Percentiles rank a stretch among this genome's conserved stretches.
Evolutionary conservation across 805 yeast genomes (phyloP).

Genomic region (Zygosaccharomyces bisporus): DNA sequence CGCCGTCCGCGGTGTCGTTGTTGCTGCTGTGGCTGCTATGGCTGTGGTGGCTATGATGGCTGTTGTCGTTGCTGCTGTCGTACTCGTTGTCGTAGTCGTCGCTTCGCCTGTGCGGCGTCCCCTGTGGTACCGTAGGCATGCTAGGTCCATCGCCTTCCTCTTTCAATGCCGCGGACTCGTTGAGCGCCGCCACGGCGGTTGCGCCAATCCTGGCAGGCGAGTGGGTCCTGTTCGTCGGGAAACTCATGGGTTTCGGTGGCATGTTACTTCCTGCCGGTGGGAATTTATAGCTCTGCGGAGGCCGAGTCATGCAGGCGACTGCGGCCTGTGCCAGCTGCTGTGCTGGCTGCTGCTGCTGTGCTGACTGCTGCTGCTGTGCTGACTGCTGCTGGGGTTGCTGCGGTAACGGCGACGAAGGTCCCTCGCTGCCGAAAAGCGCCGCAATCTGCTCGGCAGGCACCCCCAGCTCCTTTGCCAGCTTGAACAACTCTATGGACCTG

Average conservation of each 20-base stretch:
- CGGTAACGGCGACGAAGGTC: constrained; percentile 6
- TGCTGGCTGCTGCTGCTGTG: constrained; percentile 2
- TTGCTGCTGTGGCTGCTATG: constrained; percentile 5
- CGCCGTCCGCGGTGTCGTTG: background rate
- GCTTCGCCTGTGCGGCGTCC: constrained; percentile 1
- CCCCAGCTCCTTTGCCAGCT: constrained; percentile 54
- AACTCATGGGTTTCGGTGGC: constrained; percentile 12
- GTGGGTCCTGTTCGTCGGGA: constrained; percentile 38
- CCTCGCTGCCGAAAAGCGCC: constrained; percentile 41
- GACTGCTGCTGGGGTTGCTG: constrained; percentile 3
- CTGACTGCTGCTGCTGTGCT: background rate
- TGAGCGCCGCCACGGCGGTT: constrained; percentile 56
- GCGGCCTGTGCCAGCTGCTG: constrained; percentile 9
- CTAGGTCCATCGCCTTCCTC: constrained; percentile 23
- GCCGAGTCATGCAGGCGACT: constrained; percentile 4
- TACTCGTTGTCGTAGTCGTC: constrained; percentile 5
- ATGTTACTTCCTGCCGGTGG: constrained; percentile 18
- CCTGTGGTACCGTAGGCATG: background rate
- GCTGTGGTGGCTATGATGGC: constrained; percentile 7
- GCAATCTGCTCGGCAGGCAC: constrained; percentile 67
- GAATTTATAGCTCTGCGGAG: constrained; percentile 21
- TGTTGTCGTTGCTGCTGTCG: constrained; percentile 6
- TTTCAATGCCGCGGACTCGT: constrained; percentile 25
- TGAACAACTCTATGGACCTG: constrained; percentile 57
- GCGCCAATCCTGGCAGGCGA: constrained; percentile 76